Conservation (phyloP, 805 yeast genomes). For the Phaffomyces thermotolerans region DNA sequence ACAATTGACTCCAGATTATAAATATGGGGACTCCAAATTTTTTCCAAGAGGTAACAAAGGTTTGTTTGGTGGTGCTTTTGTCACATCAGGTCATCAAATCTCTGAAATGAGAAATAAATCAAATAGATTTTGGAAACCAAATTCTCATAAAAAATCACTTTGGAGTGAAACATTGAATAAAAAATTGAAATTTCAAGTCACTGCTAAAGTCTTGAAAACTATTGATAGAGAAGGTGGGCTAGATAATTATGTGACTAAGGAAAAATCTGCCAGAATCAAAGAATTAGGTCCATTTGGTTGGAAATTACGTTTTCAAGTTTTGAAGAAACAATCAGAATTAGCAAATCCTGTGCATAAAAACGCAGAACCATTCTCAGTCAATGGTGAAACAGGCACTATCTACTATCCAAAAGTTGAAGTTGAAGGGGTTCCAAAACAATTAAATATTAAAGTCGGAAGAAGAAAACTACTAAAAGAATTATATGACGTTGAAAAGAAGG, state of each 20-base stretch:
- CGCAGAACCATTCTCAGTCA: slow-evolving; percentile 26
- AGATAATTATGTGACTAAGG: slow-evolving; percentile 81
- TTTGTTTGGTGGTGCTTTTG: slow-evolving; percentile 81
- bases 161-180: slow-evolving; percentile 77
- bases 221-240: slow-evolving; percentile 92
- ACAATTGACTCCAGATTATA: slow-evolving; percentile 51
- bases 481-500: slow-evolving; percentile 43
- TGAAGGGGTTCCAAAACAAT: slow-evolving; percentile 31
- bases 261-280: slow-evolving; percentile 82
- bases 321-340: slow-evolving; percentile 37
- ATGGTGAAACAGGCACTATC: slow-evolving; percentile 33
- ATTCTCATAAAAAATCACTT: slow-evolving; percentile 63
- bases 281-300: slow-evolving; percentile 92
- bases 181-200: slow-evolving; percentile 49
- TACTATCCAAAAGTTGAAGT: slow-evolving; percentile 37
- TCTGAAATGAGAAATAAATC: slow-evolving; percentile 71
- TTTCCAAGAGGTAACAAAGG: slow-evolving; percentile 87
- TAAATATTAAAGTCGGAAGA: slow-evolving; percentile 54
- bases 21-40: slow-evolving; percentile 69
- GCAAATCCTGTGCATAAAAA: slow-evolving; percentile 34
- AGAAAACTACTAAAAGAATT: slow-evolving; percentile 50
- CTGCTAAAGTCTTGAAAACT: slow-evolving; percentile 77
- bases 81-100: slow-evolving; percentile 68
- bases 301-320: slow-evolving; percentile 73
- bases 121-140: slow-evolving; percentile 76